Evolutionary conservation across 768 basidiomycete genomes (phyloP).

Genomic region (Suillus clintonianus): DNA sequence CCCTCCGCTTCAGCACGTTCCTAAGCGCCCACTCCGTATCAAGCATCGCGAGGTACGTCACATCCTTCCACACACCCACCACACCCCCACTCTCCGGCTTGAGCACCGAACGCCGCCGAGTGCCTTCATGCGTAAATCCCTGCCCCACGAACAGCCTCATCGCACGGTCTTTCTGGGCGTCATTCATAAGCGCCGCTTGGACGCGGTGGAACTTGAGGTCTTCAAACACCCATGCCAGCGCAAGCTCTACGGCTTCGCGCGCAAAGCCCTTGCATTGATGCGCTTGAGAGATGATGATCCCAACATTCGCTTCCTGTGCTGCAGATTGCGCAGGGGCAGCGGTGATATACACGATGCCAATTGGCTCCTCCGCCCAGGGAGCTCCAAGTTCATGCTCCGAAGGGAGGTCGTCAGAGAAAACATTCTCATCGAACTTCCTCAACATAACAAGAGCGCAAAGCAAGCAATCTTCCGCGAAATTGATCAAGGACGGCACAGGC

Average conservation of each 20-base stretch:
- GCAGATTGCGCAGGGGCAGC: conserved; percentile 16
- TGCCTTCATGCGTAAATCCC: conserved; percentile 67
- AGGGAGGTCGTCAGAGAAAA: neutral
- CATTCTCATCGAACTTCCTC: neutral
- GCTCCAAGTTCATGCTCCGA: neutral
- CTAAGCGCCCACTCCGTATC: conserved; percentile 60
- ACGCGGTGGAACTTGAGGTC: conserved; percentile 36
- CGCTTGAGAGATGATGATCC: conserved; percentile 46
- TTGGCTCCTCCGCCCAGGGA: neutral
- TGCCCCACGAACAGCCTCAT: conserved; percentile 48
- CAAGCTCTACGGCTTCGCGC: conserved; percentile 44
- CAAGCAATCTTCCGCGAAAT: conserved; percentile 32
- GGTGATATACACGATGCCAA: conserved; percentile 31
- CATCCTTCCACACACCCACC: conserved; percentile 54
- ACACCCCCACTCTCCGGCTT: conserved; percentile 39
- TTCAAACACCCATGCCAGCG: conserved; percentile 47
- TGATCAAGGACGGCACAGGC: conserved; percentile 17
- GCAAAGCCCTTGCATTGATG: conserved; percentile 47
- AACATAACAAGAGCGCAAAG: conserved; percentile 24
- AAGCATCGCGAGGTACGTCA: conserved; percentile 59
- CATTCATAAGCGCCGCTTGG: conserved; percentile 45
- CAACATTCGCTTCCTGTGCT: conserved; percentile 54
- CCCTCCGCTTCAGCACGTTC: conserved; percentile 3
- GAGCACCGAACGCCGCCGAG: conserved; percentile 54
- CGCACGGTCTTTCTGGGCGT: conserved; percentile 43